A percentile compares a stretch with the other conserved stretches of the same genome.
Evolutionary conservation across 2,329 filamentous ascomycete genomes (phyloP).

Genomic region (Phialophora macrospora): DNA sequence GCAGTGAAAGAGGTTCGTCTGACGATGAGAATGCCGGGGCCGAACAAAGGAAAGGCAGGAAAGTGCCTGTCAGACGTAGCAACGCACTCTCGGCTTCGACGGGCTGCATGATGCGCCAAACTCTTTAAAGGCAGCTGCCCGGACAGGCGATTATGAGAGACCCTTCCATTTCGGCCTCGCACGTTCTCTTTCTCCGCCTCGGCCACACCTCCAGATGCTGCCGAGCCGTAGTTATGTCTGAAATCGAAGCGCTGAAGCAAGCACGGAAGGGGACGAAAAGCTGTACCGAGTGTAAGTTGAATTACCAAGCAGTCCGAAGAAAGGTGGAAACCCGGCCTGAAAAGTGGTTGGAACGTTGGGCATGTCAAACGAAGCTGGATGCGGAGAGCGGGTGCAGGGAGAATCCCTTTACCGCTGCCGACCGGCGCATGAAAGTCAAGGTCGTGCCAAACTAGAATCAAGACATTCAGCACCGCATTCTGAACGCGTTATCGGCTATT

Average conservation of each 20-base stretch:
- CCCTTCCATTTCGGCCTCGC: neutral
- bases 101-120: neutral
- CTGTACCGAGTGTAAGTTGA: slow-evolving; percentile 30
- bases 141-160: neutral
- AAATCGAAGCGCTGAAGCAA: slow-evolving; percentile 8
- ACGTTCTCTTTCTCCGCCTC: neutral
- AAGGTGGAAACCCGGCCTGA: neutral
- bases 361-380: neutral
- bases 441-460: neutral
- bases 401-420: neutral
- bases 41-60: neutral
- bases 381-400: neutral
- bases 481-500: neutral
- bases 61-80: neutral
- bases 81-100: neutral
- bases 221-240: slow-evolving; percentile 13
- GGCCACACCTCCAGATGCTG: neutral
- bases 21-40: neutral
- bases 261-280: slow-evolving; percentile 27
- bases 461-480: neutral
- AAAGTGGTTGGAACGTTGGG: neutral
- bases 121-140: neutral
- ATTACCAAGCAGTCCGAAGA: neutral
- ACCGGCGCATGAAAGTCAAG: neutral
- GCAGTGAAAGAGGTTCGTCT: neutral